These are phyloP conservation scores for Quercus lobata DNA, from an alignment of 331 rosid species.

Conservation along the genomic window DNA sequence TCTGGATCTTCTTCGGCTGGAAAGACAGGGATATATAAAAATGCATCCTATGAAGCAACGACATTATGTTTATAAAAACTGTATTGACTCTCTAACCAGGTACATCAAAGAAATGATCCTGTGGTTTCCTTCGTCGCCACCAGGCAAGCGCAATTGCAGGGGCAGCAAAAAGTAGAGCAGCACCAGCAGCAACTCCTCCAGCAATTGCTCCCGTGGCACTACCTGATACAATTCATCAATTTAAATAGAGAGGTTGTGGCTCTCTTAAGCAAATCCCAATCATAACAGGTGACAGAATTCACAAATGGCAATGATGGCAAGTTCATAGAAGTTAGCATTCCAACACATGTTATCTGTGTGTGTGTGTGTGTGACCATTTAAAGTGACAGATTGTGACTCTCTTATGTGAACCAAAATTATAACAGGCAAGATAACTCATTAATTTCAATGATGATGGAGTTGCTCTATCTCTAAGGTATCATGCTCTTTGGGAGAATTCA, in stretches of 20 bases:
- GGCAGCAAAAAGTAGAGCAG: conserved; percentile 44
- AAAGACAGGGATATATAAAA: neutral
- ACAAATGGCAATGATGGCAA: neutral
- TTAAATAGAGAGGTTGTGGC: neutral
- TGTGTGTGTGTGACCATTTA: neutral
- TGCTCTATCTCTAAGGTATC: neutral
- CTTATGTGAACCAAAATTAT: neutral
- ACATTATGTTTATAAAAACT: neutral
- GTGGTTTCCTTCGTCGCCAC: conserved; percentile 37
- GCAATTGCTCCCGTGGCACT: conserved; percentile 40
- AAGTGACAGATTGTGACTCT: no score
- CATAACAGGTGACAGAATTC: neutral
- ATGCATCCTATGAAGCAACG: neutral
- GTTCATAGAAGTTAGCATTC: neutral
- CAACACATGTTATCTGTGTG: neutral
- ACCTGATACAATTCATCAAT: conserved; percentile 10
- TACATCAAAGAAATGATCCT: conserved; percentile 44
- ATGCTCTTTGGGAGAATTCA: neutral
- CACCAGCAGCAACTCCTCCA: conserved; percentile 49
- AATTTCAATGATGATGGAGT: neutral
- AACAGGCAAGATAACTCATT: neutral
- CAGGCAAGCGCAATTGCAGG: conserved; percentile 41
- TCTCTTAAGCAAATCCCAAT: no score
- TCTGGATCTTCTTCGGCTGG: conserved; percentile 33
- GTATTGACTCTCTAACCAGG: conserved; percentile 27